Conservation (phyloP, 768 basidiomycete species). For the Gautieria morchelliformis region DNA sequence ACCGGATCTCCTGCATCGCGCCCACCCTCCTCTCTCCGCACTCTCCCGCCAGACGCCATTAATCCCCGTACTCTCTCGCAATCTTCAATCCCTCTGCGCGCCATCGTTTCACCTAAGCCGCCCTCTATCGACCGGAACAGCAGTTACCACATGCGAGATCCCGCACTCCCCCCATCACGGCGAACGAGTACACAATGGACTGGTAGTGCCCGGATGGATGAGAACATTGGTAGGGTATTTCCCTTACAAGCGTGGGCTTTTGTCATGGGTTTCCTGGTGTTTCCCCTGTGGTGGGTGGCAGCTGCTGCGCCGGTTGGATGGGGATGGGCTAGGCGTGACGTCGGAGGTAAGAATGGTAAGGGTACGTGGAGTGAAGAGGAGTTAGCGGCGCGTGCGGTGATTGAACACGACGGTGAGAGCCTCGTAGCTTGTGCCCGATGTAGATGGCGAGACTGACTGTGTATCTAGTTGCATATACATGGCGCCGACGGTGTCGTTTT, state of each 20-base stretch:
- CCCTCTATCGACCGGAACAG: constrained; percentile 54
- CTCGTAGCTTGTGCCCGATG: background rate
- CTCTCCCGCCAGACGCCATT: background rate
- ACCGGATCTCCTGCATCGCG: constrained; percentile 6
- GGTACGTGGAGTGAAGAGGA: constrained; percentile 66
- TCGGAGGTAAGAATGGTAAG: constrained; percentile 55
- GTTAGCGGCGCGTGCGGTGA: background rate
- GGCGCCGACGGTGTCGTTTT: constrained; percentile 68
- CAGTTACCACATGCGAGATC: constrained; percentile 75
- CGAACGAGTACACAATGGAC: constrained; percentile 43
- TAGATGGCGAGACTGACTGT: background rate
- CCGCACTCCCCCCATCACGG: constrained; percentile 47
- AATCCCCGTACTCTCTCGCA: constrained; percentile 6
- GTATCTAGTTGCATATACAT: constrained; percentile 53
- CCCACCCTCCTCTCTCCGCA: background rate
- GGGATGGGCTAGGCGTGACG: constrained; percentile 51
- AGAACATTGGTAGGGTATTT: constrained; percentile 22
- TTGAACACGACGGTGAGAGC: constrained; percentile 6
- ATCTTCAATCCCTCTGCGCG: constrained; percentile 54
- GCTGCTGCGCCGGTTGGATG: constrained; percentile 44
- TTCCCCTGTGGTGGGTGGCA: constrained; percentile 60
- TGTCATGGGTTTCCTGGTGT: constrained; percentile 56
- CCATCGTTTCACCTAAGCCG: constrained; percentile 68
- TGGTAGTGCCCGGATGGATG: constrained; percentile 50
- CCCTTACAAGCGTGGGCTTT: constrained; percentile 71